A percentile compares a stretch with the other conserved stretches of the same genome.
phyloP scores from a whole-genome alignment of 768 basidiomycete species.

The Lactarius psammicola region DNA sequence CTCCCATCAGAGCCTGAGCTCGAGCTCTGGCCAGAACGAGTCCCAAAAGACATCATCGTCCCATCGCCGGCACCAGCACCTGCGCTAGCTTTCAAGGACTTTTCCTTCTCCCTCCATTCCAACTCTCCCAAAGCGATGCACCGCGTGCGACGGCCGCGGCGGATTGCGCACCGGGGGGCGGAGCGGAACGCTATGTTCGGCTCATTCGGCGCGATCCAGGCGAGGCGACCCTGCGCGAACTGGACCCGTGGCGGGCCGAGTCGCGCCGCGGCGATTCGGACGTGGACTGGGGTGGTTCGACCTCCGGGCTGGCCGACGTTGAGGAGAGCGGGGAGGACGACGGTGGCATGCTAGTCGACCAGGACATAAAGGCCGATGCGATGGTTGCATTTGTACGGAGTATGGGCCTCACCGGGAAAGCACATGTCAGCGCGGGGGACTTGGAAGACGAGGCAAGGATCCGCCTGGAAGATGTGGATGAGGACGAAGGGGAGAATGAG shows the following conservation, averaged over 20 bases:
- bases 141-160: constrained; percentile 25
- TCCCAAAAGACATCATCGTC: neutral
- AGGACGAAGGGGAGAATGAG: no score
- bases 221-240: constrained; percentile 51
- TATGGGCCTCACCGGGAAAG: constrained; percentile 47
- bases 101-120: constrained; percentile 39
- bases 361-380: constrained; percentile 49
- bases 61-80: constrained; percentile 14
- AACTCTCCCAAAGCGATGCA: constrained; percentile 35
- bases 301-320: neutral
- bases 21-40: neutral
- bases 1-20: neutral
- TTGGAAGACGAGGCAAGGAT: constrained; percentile 53
- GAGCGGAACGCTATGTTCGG: constrained; percentile 42
- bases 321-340: constrained; percentile 34
- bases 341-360: constrained; percentile 44
- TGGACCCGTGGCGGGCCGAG: constrained; percentile 47
- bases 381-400: constrained; percentile 56
- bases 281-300: constrained; percentile 61
- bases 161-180: constrained; percentile 22
- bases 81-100: constrained; percentile 32
- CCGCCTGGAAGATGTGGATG: constrained; percentile 48
- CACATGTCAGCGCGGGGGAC: constrained; percentile 62
- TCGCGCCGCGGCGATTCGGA: constrained; percentile 64
- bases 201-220: constrained; percentile 52